Conservation (phyloP, 2,329 filamentous ascomycete species). For the Hirsutella rhossiliensis region DNA sequence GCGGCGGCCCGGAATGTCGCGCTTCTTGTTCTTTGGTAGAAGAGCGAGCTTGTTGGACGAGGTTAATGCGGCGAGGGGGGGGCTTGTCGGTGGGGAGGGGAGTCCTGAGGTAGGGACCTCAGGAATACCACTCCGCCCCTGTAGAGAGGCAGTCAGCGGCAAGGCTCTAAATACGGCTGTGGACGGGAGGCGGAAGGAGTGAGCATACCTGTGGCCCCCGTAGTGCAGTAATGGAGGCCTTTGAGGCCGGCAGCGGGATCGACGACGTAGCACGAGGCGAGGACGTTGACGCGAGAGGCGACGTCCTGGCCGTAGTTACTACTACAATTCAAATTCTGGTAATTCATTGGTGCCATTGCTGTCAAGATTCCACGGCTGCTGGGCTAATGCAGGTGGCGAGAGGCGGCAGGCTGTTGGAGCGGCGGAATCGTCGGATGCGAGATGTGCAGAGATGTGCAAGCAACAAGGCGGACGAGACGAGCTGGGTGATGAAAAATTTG, state of each 20-base stretch:
- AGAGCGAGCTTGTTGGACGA: conserved; percentile 56
- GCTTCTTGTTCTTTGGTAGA: conserved; percentile 41
- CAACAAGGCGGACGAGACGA: not conserved
- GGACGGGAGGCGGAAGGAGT: not conserved
- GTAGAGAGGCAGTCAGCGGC: conserved; percentile 8
- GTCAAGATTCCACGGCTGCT: conserved; percentile 12
- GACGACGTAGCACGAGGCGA: conserved; percentile 86
- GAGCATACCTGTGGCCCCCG: conserved; percentile 61
- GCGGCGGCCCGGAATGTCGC: conserved; percentile 27
- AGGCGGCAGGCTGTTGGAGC: no score
- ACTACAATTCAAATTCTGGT: conserved; percentile 54
- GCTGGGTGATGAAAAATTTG: no score
- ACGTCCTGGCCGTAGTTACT: conserved; percentile 65
- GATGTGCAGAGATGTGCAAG: not conserved
- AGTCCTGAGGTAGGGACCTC: conserved; percentile 77
- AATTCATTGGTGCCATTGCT: conserved; percentile 58
- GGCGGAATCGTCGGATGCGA: not conserved
- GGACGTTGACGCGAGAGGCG: conserved; percentile 58
- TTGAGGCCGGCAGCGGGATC: conserved; percentile 60
- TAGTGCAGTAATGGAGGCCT: conserved; percentile 94
- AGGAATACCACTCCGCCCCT: conserved; percentile 91
- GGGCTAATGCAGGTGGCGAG: not conserved
- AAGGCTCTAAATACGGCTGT: not conserved
- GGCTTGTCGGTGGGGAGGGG: conserved; percentile 76
- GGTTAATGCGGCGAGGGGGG: conserved; percentile 70